Base-by-base conservation (phyloP, 257 asterid genomes). In the Lycium barbarum region DNA sequence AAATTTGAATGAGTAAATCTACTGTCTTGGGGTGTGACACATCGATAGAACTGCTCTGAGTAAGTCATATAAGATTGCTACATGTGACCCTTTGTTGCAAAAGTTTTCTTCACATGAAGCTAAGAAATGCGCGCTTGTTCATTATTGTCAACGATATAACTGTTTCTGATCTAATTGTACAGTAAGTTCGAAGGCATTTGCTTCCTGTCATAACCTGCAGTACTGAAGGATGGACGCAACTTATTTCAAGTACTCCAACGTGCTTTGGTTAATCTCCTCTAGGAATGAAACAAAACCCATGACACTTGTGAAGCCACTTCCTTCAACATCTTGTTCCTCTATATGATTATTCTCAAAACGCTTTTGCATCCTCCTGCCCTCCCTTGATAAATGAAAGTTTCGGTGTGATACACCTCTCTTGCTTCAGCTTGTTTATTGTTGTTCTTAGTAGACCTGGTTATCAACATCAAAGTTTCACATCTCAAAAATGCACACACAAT, bases 271-370 rank as follows among this genome's bases (percentile, higher is more conserved):
- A 86, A 97, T 87, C 87, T 93, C 98, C 70, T 97, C 98, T 1
- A 97, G 95, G 90, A 97, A 97, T 63, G 98, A 94, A 53, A 97
- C 95, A 6, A 95, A 95, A 36, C 99, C 99, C 94, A 91, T 91
- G 83, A 90, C 95, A 73, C 98, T 96, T 2, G 93, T 89, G 91
- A 92, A 94, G 85, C 98, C 96, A 83, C 90, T 91, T 79, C 99
- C 98, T 87, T 83, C 97, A 0, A 91, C 98, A 80, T 97, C 99
- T 76, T 95, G 98, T 84, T 97, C 99, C 91, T 97, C 99, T 70
- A 97, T 97, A 12, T 95, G 98, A 85, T 92, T 92, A 85, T 95
- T 97, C 91, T 97, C 98, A 58, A 97, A 97, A n/a, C 7, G 85
- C 76, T 5, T 98, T 91, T 6, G 98, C 96, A 86, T 95, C 99